A percentile compares a stretch with the other conserved stretches of the same genome.
Conservation (phyloP, 2,329 filamentous ascomycete species). For the Pyrenophora graminea region DNA sequence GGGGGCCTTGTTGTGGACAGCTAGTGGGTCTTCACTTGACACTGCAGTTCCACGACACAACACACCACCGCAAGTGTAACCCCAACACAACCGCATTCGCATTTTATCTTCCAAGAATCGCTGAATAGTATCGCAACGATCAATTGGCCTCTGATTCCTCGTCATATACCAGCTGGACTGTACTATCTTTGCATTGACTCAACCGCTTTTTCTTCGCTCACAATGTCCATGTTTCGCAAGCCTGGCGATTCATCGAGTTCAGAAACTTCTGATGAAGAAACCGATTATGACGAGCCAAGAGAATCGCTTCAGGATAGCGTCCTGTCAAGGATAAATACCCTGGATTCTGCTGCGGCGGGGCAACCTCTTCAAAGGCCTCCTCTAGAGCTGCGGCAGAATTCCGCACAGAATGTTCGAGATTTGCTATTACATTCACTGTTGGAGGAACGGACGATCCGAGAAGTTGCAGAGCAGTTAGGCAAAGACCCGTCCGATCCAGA, state of each 20-base stretch:
- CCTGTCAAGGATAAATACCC: constrained; percentile 36
- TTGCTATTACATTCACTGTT: constrained; percentile 52
- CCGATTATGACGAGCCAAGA: constrained; percentile 25
- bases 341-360: constrained; percentile 30
- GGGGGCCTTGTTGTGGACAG: constrained; percentile 25
- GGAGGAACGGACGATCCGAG: constrained; percentile 49
- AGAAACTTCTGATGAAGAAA: constrained; percentile 27
- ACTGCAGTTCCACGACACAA: constrained; percentile 22
- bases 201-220: not conserved
- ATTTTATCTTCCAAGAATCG: not conserved
- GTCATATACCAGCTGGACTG: not conserved
- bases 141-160: constrained; percentile 1
- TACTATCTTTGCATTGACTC: not conserved
- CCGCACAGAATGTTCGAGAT: constrained; percentile 39
- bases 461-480: constrained; percentile 46
- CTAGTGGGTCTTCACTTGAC: constrained; percentile 25
- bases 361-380: constrained; percentile 14
- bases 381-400: constrained; percentile 26
- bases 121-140: constrained; percentile 3
- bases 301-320: constrained; percentile 21
- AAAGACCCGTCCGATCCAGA: constrained; percentile 41
- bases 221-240: constrained; percentile 43
- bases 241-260: constrained; percentile 41
- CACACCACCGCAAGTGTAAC: constrained; percentile 15
- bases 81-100: constrained; percentile 2